Conservation (phyloP, 1,284 basidiomycete species). For the Marasmius oreades region DNA sequence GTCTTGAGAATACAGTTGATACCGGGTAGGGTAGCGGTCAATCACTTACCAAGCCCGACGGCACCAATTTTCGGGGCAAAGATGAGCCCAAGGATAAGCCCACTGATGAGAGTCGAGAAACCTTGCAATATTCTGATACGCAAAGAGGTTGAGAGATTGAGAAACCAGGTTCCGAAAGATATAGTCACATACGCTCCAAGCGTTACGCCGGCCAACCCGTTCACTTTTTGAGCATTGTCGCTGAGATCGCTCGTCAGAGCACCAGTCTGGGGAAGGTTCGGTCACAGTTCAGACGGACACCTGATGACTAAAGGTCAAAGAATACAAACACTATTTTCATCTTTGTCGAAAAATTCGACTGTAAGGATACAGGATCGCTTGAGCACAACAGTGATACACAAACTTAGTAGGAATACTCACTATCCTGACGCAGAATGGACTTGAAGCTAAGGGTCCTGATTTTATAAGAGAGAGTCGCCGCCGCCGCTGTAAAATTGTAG, state of each 20-base stretch:
- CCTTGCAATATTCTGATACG: constrained; percentile 81
- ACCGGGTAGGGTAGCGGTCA: too few relatives aligned
- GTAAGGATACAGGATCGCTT: too few relatives aligned
- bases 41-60: constrained; percentile 49
- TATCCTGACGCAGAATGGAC: constrained; percentile 81
- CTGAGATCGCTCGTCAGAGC: constrained; percentile 78
- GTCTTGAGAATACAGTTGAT: too few relatives aligned
- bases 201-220: constrained; percentile 87
- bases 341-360: constrained; percentile 83
- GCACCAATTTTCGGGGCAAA: constrained; percentile 82
- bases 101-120: constrained; percentile 70
- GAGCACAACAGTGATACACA: too few relatives aligned
- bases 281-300: not conserved
- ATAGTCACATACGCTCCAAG: constrained; percentile 60
- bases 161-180: too few relatives aligned
- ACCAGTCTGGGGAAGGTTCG: constrained; percentile 50
- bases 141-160: too few relatives aligned
- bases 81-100: constrained; percentile 72
- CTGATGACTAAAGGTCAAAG: not conserved
- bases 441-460: constrained; percentile 70
- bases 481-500: constrained; percentile 64
- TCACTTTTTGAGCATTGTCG: constrained; percentile 91
- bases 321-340: constrained; percentile 55
- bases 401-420: too few relatives aligned
- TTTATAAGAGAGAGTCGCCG: constrained; percentile 64